Evolutionary conservation across 2,329 filamentous ascomycete genomes (phyloP).

Genomic region (Xylariomycetidae sp.): DNA sequence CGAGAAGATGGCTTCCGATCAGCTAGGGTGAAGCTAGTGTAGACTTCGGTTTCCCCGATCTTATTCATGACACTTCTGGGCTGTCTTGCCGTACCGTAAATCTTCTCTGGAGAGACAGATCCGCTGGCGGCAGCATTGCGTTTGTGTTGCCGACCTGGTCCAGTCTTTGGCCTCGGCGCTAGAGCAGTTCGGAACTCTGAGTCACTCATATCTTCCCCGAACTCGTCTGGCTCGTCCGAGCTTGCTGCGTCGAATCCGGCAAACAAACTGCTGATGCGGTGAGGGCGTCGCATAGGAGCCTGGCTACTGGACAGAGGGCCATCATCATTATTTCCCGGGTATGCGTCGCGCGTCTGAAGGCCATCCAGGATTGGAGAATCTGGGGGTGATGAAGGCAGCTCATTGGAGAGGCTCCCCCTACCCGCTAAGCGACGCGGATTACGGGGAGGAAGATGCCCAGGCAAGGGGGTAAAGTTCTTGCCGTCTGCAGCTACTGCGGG

Average conservation of each 20-base stretch:
- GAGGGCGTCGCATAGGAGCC: conserved; percentile 61
- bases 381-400: conserved; percentile 48
- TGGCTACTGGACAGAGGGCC: conserved; percentile 61
- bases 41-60: conserved; percentile 36
- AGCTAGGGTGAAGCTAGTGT: conserved; percentile 38
- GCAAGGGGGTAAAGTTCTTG: conserved; percentile 45
- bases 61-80: conserved; percentile 29
- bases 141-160: conserved; percentile 33
- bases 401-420: conserved; percentile 38
- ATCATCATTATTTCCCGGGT: conserved; percentile 77
- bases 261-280: conserved; percentile 79
- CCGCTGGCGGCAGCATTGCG: conserved; percentile 35
- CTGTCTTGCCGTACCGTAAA: conserved; percentile 13
- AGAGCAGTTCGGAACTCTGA: conserved; percentile 63
- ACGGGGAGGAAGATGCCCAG: conserved; percentile 51
- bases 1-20: conserved; percentile 32
- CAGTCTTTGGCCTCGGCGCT: conserved; percentile 51
- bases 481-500: conserved; percentile 29
- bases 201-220: conserved; percentile 60
- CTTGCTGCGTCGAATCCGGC: conserved; percentile 74
- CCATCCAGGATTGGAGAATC: conserved; percentile 19
- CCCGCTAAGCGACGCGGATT: conserved; percentile 53
- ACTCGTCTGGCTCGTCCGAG: conserved; percentile 62
- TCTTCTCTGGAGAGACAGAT: conserved; percentile 40
- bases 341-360: conserved; percentile 55